phyloP scores from a whole-genome alignment of 2,329 filamentous ascomycete species.

The Pseudopyricularia cyperi region DNA sequence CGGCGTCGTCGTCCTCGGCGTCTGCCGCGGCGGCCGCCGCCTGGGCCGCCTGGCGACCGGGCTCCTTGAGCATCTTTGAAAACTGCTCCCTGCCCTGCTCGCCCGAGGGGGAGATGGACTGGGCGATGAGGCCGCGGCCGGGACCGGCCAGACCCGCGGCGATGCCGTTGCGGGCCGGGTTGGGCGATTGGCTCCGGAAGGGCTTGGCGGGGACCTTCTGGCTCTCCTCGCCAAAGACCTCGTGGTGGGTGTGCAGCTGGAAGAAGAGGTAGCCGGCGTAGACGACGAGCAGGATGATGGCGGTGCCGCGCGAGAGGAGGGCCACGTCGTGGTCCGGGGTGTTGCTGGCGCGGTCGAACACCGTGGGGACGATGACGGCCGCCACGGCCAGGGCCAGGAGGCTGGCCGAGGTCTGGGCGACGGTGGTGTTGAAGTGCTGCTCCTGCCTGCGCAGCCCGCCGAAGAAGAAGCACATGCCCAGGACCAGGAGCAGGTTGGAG shows the following conservation, averaged over 20 bases:
- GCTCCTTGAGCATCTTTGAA: conserved; percentile 30
- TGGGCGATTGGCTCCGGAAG: conserved; percentile 16
- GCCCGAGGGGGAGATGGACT: conserved; percentile 13
- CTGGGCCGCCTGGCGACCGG: conserved; percentile 10
- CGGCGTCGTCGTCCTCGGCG: conserved; percentile 55
- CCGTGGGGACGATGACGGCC: conserved; percentile 78
- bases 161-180: conserved; percentile 14
- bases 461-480: conserved; percentile 89
- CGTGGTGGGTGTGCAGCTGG: conserved; percentile 75
- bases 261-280: conserved; percentile 80
- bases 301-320: conserved; percentile 55
- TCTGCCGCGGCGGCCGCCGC: conserved; percentile 7
- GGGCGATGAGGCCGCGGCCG: conserved; percentile 19
- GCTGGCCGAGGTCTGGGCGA: conserved; percentile 79
- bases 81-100: conserved; percentile 25
- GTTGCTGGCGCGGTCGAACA: conserved; percentile 49
- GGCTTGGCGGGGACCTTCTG: conserved; percentile 59
- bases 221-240: conserved; percentile 68
- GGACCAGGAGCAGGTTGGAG: conserved; percentile 76
- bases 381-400: conserved; percentile 62
- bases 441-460: conserved; percentile 67
- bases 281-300: conserved; percentile 70
- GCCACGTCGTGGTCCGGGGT: conserved; percentile 37
- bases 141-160: neutral
- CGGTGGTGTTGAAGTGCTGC: conserved; percentile 84